phyloP scores from a whole-genome alignment of 2,329 filamentous ascomycete genomes.

The Magnaporthales sp. region DNA sequence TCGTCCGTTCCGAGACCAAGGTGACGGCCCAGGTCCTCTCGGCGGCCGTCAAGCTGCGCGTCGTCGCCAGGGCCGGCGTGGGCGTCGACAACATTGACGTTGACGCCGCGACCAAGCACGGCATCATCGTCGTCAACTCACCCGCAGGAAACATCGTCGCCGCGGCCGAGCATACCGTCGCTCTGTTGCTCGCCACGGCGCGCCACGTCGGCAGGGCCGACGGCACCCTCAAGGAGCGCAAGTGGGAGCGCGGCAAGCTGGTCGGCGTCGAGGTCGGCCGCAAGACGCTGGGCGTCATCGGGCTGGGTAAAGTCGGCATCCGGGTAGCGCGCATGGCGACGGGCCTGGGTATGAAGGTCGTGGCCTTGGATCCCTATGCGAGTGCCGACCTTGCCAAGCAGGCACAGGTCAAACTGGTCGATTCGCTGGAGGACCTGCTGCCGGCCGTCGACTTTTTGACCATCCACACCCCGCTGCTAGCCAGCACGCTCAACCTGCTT shows the following conservation, averaged over 20 bases:
- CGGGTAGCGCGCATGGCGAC: slow-evolving; percentile 73
- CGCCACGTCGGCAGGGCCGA: slow-evolving; percentile 65
- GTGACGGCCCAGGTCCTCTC: slow-evolving; percentile 61
- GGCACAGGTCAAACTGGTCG: slow-evolving; percentile 56
- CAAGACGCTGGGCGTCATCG: slow-evolving; percentile 69
- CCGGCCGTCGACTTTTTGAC: slow-evolving; percentile 67
- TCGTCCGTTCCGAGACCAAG: slow-evolving; percentile 75
- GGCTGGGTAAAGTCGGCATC: slow-evolving; percentile 75
- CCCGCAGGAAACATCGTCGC: slow-evolving; percentile 74
- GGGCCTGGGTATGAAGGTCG: slow-evolving; percentile 67
- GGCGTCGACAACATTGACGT: slow-evolving; percentile 80
- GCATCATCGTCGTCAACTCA: slow-evolving; percentile 74
- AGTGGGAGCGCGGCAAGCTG: slow-evolving; percentile 67
- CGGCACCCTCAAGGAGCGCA: slow-evolving; percentile 58
- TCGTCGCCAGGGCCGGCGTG: slow-evolving; percentile 73
- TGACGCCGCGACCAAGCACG: slow-evolving; percentile 58
- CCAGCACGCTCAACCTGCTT: slow-evolving; percentile 67
- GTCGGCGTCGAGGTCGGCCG: slow-evolving; percentile 71
- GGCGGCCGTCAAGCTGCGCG: slow-evolving; percentile 60
- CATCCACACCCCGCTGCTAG: slow-evolving; percentile 72
- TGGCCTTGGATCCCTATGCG: slow-evolving; percentile 71
- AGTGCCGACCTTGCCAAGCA: slow-evolving; percentile 61
- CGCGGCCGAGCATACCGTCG: slow-evolving; percentile 70
- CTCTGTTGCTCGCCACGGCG: slow-evolving; percentile 64
- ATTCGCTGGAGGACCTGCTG: slow-evolving; percentile 51